A percentile compares a stretch with the other conserved stretches of the same genome.
Conservation (phyloP, 176 grass and related monocot species). For the Cenchrus americanus region DNA sequence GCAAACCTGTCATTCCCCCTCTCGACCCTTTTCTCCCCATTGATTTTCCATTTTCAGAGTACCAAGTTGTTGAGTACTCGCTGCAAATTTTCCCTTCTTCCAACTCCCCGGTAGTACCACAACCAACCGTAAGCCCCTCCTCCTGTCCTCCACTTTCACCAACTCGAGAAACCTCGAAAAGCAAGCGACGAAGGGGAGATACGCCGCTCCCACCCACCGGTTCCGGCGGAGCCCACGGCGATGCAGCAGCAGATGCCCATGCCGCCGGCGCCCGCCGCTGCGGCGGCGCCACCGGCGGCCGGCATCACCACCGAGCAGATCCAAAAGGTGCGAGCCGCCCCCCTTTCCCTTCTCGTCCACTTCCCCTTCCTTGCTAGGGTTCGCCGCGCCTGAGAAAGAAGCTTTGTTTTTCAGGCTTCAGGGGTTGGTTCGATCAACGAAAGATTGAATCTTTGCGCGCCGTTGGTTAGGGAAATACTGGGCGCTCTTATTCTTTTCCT, state of each 20-base stretch:
- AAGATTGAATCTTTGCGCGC: not conserved
- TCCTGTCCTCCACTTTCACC: not conserved
- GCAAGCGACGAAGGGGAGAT: not conserved
- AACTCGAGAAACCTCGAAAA: constrained; percentile 15
- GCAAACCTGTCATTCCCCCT: not conserved
- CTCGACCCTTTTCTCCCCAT: not conserved
- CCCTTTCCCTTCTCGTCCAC: not conserved
- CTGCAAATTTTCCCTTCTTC: not conserved
- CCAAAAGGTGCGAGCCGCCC: constrained; percentile 66
- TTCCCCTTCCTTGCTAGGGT: constrained; percentile 36
- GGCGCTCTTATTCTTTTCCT: not conserved
- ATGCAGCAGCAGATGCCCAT: constrained; percentile 85
- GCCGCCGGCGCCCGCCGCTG: constrained; percentile 40
- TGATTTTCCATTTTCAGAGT: not conserved
- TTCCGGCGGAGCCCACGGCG: constrained; percentile 18
- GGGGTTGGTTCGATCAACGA: constrained; percentile 7
- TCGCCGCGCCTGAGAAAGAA: not conserved
- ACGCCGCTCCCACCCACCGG: not conserved
- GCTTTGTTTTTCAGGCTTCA: not conserved
- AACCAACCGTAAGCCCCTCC: no score
- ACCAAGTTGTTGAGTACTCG: not conserved
- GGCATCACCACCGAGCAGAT: constrained; percentile 95
- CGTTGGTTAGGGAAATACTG: not conserved
- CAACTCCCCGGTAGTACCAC: not conserved
- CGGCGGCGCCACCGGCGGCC: constrained; percentile 47